Conservation (phyloP, 106 monocot genomes). For the Dendrobium chrysotoxum region DNA sequence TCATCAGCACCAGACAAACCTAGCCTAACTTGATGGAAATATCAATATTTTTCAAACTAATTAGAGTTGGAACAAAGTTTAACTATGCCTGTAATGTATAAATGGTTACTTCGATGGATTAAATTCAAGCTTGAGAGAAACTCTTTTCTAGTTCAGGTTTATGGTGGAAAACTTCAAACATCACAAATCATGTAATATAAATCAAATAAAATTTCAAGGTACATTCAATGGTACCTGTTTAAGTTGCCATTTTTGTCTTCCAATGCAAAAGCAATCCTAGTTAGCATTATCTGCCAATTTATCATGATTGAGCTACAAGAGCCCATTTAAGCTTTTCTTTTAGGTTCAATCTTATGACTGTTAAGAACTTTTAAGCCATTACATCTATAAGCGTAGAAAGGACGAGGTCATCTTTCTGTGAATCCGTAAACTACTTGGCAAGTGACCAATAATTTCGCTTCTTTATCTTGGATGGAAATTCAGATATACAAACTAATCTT, state of each 20-base stretch:
- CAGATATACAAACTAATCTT: background rate
- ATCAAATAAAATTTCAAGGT: background rate
- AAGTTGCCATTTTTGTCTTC: background rate
- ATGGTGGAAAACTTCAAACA: background rate
- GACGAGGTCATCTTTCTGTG: background rate
- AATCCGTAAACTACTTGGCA: background rate
- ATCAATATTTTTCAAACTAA: background rate
- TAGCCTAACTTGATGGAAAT: background rate
- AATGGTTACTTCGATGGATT: background rate
- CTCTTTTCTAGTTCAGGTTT: background rate
- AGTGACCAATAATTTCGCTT: background rate
- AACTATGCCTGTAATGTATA: background rate
- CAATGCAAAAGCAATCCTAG: background rate
- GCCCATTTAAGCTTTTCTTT: background rate
- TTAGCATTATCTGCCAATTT: background rate
- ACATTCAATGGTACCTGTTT: background rate
- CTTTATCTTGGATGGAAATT: background rate
- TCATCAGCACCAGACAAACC: background rate
- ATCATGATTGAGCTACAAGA: background rate
- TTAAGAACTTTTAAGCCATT: background rate
- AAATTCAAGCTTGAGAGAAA: background rate
- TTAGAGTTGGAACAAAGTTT: background rate
- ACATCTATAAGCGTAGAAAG: background rate
- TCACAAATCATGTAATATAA: background rate
- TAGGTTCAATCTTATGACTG: background rate